Evolutionary conservation across 225 moss, liverwort and hornwort genomes (phyloP).

Genomic region (Takakia lepidozioides): DNA sequence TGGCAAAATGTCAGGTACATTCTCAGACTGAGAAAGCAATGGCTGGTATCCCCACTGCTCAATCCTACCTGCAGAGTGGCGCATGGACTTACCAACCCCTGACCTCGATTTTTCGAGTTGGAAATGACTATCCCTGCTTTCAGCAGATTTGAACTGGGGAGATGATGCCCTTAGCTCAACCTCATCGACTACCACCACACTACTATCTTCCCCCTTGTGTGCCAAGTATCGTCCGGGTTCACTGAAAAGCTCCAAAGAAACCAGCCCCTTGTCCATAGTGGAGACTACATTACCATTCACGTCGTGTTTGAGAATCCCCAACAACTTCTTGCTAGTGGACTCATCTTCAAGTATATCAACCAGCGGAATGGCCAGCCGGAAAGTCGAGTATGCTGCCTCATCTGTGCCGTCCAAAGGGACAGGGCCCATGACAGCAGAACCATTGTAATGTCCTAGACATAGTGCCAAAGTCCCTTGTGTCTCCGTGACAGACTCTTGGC

Average conservation of each 20-base stretch:
- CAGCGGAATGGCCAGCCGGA: constrained; percentile 29
- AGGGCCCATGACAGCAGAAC: constrained; percentile 33
- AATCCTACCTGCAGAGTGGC: too few species aligned
- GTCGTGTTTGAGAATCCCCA: too few species aligned
- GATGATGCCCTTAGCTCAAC: neutral
- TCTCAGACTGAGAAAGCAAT: neutral
- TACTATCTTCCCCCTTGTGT: constrained; percentile 54
- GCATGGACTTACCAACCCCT: neutral
- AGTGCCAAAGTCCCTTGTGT: constrained; percentile 6
- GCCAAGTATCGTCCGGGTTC: constrained; percentile 62
- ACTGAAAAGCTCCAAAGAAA: constrained; percentile 74
- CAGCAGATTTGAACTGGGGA: too few species aligned
- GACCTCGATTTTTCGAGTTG: neutral
- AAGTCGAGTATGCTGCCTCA: constrained; percentile 63
- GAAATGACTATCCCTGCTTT: too few species aligned
- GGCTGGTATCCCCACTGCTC: too few species aligned
- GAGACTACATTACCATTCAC: neutral
- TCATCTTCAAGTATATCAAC: neutral
- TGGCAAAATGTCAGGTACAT: neutral
- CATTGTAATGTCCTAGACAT: constrained; percentile 28
- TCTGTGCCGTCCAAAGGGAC: constrained; percentile 61
- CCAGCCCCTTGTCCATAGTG: constrained; percentile 9
- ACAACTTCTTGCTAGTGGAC: neutral
- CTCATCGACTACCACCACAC: constrained; percentile 21
- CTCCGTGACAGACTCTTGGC: constrained; percentile 27